phyloP scores from a whole-genome alignment of 1,284 basidiomycete species.

The Ustilago vetiveriae region DNA sequence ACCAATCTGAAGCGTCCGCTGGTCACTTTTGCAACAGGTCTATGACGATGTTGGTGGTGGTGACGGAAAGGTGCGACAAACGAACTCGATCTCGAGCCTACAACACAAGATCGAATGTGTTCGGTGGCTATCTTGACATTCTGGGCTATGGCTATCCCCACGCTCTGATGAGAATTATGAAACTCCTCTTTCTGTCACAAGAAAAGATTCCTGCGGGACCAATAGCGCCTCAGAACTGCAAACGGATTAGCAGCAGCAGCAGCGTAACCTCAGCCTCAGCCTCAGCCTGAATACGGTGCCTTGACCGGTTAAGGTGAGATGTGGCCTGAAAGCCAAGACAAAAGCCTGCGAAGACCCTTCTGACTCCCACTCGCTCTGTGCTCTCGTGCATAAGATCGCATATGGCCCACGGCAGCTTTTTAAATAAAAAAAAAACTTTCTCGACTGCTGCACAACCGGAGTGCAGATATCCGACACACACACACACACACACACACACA shows the following conservation, averaged over 20 bases:
- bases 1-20: slow-evolving; percentile 1
- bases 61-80: not conserved
- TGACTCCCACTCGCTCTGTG: not conserved
- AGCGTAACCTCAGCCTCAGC: no score
- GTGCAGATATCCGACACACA: slow-evolving; percentile 2
- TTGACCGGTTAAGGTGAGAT: no score
- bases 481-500: not conserved
- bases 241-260: slow-evolving; percentile 1
- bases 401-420: not conserved
- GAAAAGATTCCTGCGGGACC: not conserved
- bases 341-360: not conserved
- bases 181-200: no score
- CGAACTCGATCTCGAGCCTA: not conserved
- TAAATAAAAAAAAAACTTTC: not conserved
- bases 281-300: no score
- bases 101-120: not conserved
- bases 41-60: slow-evolving; percentile 6
- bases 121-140: no score
- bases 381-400: not conserved
- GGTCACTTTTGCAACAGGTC: slow-evolving; percentile 8
- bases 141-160: no score
- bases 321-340: slow-evolving; percentile 11
- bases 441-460: not conserved
- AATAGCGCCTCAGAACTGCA: slow-evolving; percentile 1
- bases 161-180: no score